A percentile compares a stretch with the other conserved stretches of the same genome.
Evolutionary conservation across 164 flowering plant species (phyloP).

Genomic region (Sedum album): DNA sequence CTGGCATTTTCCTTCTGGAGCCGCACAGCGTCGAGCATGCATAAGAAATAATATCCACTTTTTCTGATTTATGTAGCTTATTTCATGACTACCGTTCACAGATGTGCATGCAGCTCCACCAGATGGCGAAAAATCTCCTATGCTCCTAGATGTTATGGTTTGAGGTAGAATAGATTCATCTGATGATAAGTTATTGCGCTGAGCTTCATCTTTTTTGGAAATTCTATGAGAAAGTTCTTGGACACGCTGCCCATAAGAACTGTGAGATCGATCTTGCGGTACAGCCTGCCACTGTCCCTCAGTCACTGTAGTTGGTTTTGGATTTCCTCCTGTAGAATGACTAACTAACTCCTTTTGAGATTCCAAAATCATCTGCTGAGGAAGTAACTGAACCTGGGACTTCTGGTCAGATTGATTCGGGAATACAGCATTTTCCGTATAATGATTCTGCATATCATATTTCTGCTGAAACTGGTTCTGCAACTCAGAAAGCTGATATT

Average conservation of each 20-base stretch:
- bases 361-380: constrained; percentile 34
- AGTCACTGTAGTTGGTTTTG: constrained; percentile 24
- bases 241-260: constrained; percentile 46
- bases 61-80: constrained; percentile 37
- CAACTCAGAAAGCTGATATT: constrained; percentile 46
- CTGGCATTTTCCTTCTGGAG: constrained; percentile 69
- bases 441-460: constrained; percentile 40
- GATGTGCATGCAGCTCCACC: constrained; percentile 24
- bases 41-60: constrained; percentile 67
- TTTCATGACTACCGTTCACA: constrained; percentile 27
- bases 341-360: constrained; percentile 36
- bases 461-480: constrained; percentile 58
- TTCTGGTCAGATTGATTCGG: constrained; percentile 2
- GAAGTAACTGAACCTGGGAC: constrained; percentile 44
- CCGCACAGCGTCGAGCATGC: constrained; percentile 78
- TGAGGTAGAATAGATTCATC: constrained; percentile 42
- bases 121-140: constrained; percentile 22
- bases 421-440: constrained; percentile 24
- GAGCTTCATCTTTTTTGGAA: constrained; percentile 62
- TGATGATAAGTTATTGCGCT: constrained; percentile 47
- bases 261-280: constrained; percentile 32
- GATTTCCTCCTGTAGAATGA: constrained; percentile 39
- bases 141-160: constrained; percentile 25
- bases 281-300: constrained; percentile 51
- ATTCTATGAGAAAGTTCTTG: constrained; percentile 60